Evolutionary conservation across 129 eudicot genomes (phyloP).

Genomic region (Helianthus tuberosus): DNA sequence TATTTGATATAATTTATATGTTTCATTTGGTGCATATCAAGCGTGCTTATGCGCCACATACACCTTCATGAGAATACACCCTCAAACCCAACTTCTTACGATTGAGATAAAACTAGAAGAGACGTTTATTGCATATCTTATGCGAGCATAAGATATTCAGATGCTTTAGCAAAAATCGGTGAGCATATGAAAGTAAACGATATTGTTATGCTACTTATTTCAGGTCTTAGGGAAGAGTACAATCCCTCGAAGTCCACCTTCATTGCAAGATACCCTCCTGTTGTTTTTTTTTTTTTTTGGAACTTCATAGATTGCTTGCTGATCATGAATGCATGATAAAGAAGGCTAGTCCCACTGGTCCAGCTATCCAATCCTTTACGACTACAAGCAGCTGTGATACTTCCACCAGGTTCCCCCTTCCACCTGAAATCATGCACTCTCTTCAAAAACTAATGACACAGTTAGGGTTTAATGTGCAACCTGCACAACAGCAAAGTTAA

Average conservation of each 20-base stretch:
- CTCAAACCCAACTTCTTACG: too few species aligned
- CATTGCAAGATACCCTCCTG: neutral
- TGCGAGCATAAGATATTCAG: neutral
- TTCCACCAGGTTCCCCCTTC: too few species aligned
- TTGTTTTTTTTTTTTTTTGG: neutral
- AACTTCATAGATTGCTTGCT: neutral
- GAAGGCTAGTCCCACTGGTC: too few species aligned
- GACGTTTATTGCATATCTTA: neutral
- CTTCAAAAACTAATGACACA: too few species aligned
- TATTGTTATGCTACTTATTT: neutral
- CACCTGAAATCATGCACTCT: too few species aligned
- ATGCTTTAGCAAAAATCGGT: neutral
- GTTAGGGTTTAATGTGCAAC: too few species aligned
- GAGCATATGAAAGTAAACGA: neutral
- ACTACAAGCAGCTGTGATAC: too few species aligned
- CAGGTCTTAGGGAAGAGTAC: neutral
- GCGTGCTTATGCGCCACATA: neutral
- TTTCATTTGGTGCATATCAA: too few species aligned
- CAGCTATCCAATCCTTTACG: too few species aligned
- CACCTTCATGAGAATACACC: neutral
- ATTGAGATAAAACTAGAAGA: neutral
- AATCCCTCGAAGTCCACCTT: neutral
- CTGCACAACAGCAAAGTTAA: too few species aligned
- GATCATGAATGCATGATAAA: neutral
- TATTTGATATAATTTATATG: too few species aligned